These are phyloP conservation scores for Populus nigra DNA, from an alignment of 345 rosid species.

Conservation along the genomic window DNA sequence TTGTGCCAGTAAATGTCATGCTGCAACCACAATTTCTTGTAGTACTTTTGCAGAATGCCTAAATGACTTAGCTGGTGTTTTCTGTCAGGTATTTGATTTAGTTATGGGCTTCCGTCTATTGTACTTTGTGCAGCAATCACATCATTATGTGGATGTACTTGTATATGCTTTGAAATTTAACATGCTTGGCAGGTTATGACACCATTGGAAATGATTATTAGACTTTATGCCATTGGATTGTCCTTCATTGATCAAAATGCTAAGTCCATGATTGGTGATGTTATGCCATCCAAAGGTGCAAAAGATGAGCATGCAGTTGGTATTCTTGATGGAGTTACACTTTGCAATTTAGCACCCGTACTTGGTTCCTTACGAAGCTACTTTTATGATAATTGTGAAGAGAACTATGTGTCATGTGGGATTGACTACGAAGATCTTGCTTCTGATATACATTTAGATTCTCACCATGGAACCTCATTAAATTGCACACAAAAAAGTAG, in stretches of 20 bases:
- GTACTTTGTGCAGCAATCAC: background rate
- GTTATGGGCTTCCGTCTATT: too few relatives aligned
- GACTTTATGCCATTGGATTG: constrained; percentile 70
- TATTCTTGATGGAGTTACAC: constrained; percentile 40
- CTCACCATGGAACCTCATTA: constrained; percentile 20
- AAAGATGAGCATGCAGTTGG: constrained; percentile 39
- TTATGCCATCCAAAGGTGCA: constrained; percentile 24
- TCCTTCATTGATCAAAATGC: constrained; percentile 30
- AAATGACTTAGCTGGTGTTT: constrained; percentile 40
- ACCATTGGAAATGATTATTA: constrained; percentile 53
- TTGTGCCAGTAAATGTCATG: constrained; percentile 62
- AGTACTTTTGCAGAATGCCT: constrained; percentile 49
- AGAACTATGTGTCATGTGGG: constrained; percentile 18
- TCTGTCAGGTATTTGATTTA: constrained; percentile 49
- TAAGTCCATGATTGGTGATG: constrained; percentile 35
- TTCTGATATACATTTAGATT: constrained; percentile 23
- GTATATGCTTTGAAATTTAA: constrained; percentile 20
- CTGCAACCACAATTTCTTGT: constrained; percentile 41
- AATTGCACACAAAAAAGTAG: constrained; percentile 29
- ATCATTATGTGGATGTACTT: constrained; percentile 14
- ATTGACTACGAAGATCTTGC: constrained; percentile 18
- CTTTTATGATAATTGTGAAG: constrained; percentile 37
- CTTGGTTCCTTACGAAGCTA: constrained; percentile 44
- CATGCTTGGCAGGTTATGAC: constrained; percentile 49
- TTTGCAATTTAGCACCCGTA: constrained; percentile 42